A percentile compares a stretch with the other conserved stretches of the same genome.
Conservation (phyloP, 2,329 filamentous ascomycete genomes). For the Aureobasidium vineae region DNA sequence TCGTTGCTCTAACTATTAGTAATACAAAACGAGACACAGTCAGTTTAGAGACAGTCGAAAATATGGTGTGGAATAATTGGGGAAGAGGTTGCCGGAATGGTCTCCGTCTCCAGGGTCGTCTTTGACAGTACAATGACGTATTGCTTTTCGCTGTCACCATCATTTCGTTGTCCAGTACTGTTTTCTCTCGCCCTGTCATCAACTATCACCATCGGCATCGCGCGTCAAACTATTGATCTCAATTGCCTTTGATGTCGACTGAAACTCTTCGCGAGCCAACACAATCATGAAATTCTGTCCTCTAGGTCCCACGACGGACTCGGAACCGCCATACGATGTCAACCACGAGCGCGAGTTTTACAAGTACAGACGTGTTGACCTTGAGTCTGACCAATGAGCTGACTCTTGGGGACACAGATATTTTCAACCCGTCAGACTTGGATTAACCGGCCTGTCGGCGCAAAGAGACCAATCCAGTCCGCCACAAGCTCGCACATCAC, state of each 20-base stretch:
- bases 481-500: slow-evolving; percentile 29
- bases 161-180: not conserved
- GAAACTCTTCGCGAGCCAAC: not conserved
- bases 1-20: too few species aligned
- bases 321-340: slow-evolving; percentile 30
- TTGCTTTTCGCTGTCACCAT: not conserved
- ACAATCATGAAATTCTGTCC: not conserved
- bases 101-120: not conserved
- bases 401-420: not conserved
- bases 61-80: too few species aligned
- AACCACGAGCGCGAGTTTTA: slow-evolving; percentile 38
- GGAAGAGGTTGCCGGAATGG: too few species aligned
- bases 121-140: not conserved
- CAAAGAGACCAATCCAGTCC: not conserved
- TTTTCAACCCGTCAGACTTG: slow-evolving; percentile 31
- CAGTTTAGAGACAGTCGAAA: too few species aligned
- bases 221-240: too few species aligned
- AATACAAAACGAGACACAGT: too few species aligned
- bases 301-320: not conserved
- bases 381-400: not conserved
- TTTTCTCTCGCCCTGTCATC: not conserved
- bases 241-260: not conserved
- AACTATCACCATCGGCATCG: not conserved
- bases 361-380: slow-evolving; percentile 30
- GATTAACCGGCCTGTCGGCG: slow-evolving; percentile 30